These are phyloP conservation scores for Sclerospora graminicola DNA, from an alignment of 352 stramenopile genomes.

Conservation along the genomic window DNA sequence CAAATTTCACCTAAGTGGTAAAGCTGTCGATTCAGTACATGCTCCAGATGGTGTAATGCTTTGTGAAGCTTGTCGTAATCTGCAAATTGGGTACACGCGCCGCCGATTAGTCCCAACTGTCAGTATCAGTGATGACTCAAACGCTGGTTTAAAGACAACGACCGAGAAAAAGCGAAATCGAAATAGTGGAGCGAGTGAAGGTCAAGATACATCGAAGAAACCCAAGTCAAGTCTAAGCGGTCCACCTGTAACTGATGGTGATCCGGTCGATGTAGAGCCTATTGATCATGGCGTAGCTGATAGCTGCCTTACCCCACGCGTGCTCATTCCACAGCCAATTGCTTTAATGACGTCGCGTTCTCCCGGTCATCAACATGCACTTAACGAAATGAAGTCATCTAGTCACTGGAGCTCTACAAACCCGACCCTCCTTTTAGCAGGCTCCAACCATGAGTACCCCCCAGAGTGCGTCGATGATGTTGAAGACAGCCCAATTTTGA, in stretches of 20 bases:
- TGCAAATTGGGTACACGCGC: constrained; percentile 22
- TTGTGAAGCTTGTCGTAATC: constrained; percentile 25
- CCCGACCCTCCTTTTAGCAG: constrained; percentile 25
- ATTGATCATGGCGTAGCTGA: constrained; percentile 3
- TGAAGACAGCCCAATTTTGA: constrained; percentile 38
- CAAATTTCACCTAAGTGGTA: constrained; percentile 12
- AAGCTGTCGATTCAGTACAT: constrained; percentile 7
- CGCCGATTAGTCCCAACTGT: constrained; percentile 3
- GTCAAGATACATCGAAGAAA: constrained; percentile 7
- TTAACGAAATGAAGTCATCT: constrained; percentile 13
- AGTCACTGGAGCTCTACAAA: constrained; percentile 16
- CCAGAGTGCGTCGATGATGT: constrained; percentile 14
- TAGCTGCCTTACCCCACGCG: constrained; percentile 1
- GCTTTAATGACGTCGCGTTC: constrained; percentile 14
- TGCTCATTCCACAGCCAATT: constrained; percentile 26
- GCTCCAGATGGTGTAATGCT: constrained; percentile 15
- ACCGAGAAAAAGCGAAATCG: constrained; percentile 15
- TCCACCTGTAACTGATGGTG: constrained; percentile 5
- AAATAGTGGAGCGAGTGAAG: constrained; percentile 4
- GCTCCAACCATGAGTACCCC: constrained; percentile 28
- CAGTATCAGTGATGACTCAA: constrained; percentile 1
- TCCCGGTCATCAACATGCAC: constrained; percentile 8
- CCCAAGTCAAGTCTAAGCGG: constrained; percentile 5
- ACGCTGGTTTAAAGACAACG: not conserved
- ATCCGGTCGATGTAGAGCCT: not conserved